Evolutionary conservation across 148 eudicot genomes (phyloP), one percentile per base, ranked within the genome.

Genomic region (Tetragonia tetragonoides): DNA sequence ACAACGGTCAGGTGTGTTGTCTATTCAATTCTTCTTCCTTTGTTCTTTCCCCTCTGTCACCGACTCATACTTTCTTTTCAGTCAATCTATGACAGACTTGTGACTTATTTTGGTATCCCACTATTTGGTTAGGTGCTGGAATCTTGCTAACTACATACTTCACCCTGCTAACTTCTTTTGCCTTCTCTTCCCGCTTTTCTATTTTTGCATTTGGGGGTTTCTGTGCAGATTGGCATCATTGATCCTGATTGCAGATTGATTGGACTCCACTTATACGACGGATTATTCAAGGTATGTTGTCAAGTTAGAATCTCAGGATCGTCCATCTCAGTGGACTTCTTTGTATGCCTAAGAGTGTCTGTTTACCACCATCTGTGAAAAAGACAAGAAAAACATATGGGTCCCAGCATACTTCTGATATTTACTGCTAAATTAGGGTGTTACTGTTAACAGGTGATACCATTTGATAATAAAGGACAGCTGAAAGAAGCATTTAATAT

Each of bases 211-310:
- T 59, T 57, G 15, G 15, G 23, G 6, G 6, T 4, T 74, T 46
- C 10, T 67, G n/a, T 39, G 20, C 57, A 95, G 97, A 95, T 93
- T 82, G 99, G 99, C 79, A 93, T 95, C 77, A 91, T 95, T 74
- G 99, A 95, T 82, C 99, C 99, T 70, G 97, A 95, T 82, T 95
- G 99, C 90, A 95, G 97, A 88, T 83, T 95, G 78, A 95, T 95
- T 85, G 99, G 99, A 44, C 97, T 95, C 49, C 97, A 95, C 84
- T 84, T 95, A 28, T 95, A 95, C 76, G 99, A 95, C 81, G 99
- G 97, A 21, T 79, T 95, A 54, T 95, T 95, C 79, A 95, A 95
- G 97, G 99, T 95, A 79, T 42, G 54, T 77, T 49, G 24, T 75
- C 68, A 61, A 72, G 80, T 70, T 76, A 42, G 60, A 71, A 21